Evolutionary conservation across 495 filamentous ascomycete genomes (phyloP).

Genomic region (Darksidea phi): DNA sequence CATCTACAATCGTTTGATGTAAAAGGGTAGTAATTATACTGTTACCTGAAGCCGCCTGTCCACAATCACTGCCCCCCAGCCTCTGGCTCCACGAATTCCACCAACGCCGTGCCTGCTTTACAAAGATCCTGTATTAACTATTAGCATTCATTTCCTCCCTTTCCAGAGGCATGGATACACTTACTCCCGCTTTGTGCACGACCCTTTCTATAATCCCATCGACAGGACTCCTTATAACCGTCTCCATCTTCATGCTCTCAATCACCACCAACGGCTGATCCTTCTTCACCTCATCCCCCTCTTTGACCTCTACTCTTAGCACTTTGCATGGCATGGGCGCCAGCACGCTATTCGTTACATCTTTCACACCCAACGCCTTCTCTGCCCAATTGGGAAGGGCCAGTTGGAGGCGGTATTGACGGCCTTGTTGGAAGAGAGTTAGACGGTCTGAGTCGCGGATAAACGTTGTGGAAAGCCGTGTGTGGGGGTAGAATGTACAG

Average conservation of each 20-base stretch:
- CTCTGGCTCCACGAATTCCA: conserved; percentile 37
- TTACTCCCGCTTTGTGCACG: conserved; percentile 55
- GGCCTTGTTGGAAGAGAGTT: conserved; percentile 78
- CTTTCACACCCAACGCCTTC: conserved; percentile 80
- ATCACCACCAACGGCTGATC: conserved; percentile 90
- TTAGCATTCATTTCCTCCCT: conserved; percentile 1
- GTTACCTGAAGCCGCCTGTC: no score
- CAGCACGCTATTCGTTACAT: conserved; percentile 75
- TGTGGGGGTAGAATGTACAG: conserved; percentile 56
- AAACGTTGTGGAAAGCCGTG: conserved; percentile 76
- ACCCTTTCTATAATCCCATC: conserved; percentile 76
- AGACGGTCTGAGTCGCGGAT: conserved; percentile 68
- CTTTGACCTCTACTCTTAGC: conserved; percentile 75
- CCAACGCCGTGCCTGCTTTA: conserved; percentile 37
- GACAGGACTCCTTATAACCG: conserved; percentile 86
- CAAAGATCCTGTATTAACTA: conserved; percentile 31
- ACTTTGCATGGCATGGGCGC: conserved; percentile 97
- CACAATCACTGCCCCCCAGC: no score
- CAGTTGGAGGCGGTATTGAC: conserved; percentile 67
- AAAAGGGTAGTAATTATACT: no score
- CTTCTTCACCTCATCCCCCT: conserved; percentile 77
- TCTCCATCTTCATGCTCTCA: conserved; percentile 99
- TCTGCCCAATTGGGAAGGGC: conserved; percentile 76
- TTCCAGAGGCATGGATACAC: neutral
- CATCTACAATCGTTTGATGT: no score